These are phyloP conservation scores for Solidago caesia DNA, from an alignment of 129 eudicot species.

Conservation along the genomic window DNA sequence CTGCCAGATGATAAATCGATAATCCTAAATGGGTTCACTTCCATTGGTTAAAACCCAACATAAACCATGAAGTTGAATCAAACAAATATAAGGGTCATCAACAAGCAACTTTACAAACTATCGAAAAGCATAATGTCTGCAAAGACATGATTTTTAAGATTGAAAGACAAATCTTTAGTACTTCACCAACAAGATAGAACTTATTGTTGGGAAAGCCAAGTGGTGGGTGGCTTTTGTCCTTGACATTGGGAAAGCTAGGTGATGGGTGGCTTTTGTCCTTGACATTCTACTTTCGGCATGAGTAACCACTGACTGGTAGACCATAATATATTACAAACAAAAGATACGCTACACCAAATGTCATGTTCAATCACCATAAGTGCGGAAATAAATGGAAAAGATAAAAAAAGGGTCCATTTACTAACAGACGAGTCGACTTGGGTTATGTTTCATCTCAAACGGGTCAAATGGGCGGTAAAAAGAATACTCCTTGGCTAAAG, in stretches of 20 bases:
- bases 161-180: slow-evolving; percentile 16
- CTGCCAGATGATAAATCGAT: background rate
- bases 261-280: slow-evolving; percentile 31
- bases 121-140: slow-evolving; percentile 3
- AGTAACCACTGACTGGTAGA: slow-evolving; percentile 23
- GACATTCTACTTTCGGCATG: slow-evolving; percentile 30
- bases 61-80: background rate
- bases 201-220: slow-evolving; percentile 22
- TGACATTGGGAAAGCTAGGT: slow-evolving; percentile 27
- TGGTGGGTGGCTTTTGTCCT: slow-evolving; percentile 31
- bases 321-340: slow-evolving; percentile 19
- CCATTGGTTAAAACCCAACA: background rate
- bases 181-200: slow-evolving; percentile 26
- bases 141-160: slow-evolving; percentile 22
- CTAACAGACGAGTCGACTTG: background rate
- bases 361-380: slow-evolving; percentile 22
- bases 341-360: slow-evolving; percentile 16
- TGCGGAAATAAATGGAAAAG: slow-evolving; percentile 8
- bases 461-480: background rate
- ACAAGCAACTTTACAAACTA: slow-evolving; percentile 7
- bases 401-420: background rate
- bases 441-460: background rate
- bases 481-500: background rate
- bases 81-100: background rate
- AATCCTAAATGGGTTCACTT: background rate